These are phyloP conservation scores for Candida oleophila DNA, from an alignment of 805 yeast genomes.

Conservation along the genomic window DNA sequence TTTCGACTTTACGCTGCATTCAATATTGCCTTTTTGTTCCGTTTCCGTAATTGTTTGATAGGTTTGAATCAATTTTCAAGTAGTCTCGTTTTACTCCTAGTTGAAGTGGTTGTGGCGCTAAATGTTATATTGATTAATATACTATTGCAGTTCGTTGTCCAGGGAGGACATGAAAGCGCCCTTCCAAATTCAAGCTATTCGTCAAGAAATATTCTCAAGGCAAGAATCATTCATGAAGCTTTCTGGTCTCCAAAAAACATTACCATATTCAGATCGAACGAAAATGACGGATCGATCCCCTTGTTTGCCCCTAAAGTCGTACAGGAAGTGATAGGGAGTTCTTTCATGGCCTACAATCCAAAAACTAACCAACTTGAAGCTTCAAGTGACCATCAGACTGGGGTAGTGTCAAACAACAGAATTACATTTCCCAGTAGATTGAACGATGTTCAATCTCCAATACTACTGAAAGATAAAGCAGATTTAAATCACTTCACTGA, in stretches of 20 bases:
- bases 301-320: background rate
- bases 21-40: background rate
- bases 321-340: background rate
- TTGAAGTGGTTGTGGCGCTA: background rate
- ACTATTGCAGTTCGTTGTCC: background rate
- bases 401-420: background rate
- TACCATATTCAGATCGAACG: background rate
- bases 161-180: background rate
- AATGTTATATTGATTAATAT: background rate
- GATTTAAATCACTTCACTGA: background rate
- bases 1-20: background rate
- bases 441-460: background rate
- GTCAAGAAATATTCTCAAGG: background rate
- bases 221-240: background rate
- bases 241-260: constrained; percentile 2
- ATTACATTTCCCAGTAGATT: background rate
- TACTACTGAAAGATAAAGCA: background rate
- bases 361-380: too few species aligned
- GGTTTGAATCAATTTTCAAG: background rate
- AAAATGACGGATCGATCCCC: background rate
- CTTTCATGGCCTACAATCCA: background rate
- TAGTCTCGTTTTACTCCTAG: background rate
- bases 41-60: background rate
- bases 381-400: too few species aligned
- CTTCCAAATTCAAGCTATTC: background rate